phyloP scores from a whole-genome alignment of 1,139 yeast species.

The Spathaspora sp. region DNA sequence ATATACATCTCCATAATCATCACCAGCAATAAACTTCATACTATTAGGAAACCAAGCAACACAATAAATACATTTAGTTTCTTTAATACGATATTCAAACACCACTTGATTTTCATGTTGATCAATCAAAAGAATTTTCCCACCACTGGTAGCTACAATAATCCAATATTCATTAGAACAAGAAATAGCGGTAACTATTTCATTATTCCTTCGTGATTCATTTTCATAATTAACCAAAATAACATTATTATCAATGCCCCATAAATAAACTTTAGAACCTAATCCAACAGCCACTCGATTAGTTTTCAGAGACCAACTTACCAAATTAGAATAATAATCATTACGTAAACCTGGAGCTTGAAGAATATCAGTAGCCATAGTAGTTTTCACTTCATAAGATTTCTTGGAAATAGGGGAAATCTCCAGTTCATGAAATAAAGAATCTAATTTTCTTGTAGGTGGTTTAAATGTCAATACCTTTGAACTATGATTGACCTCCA shows the following conservation, averaged over 20 bases:
- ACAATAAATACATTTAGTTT: constrained; percentile 50
- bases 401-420: background rate
- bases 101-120: constrained; percentile 15
- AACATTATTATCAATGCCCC: constrained; percentile 60
- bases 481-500: constrained; percentile 37
- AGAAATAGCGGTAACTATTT: constrained; percentile 57
- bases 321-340: constrained; percentile 77
- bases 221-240: constrained; percentile 19
- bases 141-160: constrained; percentile 51
- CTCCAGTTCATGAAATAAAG: background rate
- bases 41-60: constrained; percentile 59
- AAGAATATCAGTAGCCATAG: constrained; percentile 24
- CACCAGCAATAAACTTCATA: constrained; percentile 58
- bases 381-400: constrained; percentile 5
- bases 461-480: constrained; percentile 32
- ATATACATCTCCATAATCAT: constrained; percentile 62
- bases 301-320: constrained; percentile 66
- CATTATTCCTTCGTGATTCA: constrained; percentile 3
- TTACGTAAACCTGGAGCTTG: constrained; percentile 78
- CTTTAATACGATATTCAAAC: constrained; percentile 7
- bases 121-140: constrained; percentile 24
- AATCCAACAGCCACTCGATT: constrained; percentile 69
- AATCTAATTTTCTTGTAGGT: constrained; percentile 14
- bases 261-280: constrained; percentile 57
- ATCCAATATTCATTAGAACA: constrained; percentile 50